phyloP scores from a whole-genome alignment of 2,329 filamentous ascomycete species.

The Apiospora saccharicola region DNA sequence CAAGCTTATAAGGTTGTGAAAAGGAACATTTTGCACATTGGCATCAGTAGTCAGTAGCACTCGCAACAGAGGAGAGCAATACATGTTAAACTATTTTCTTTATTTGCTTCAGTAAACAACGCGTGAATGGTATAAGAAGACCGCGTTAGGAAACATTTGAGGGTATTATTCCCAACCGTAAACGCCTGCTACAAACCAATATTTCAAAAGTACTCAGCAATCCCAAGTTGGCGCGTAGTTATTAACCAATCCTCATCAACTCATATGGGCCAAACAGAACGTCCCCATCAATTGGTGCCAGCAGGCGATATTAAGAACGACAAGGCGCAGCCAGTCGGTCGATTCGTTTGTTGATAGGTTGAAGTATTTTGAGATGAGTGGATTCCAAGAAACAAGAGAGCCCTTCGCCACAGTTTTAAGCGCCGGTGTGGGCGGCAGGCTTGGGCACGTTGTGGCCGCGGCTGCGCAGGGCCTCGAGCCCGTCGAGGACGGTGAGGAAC shows the following conservation, averaged over 20 bases:
- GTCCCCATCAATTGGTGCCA: background rate
- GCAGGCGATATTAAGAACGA: background rate
- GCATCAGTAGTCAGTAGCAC: background rate
- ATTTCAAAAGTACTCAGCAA: background rate
- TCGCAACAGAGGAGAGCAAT: background rate
- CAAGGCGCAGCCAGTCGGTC: background rate
- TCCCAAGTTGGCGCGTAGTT: background rate
- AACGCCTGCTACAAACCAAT: conserved; percentile 9
- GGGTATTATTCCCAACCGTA: conserved; percentile 23
- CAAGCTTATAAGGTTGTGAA: background rate
- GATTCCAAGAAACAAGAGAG: background rate
- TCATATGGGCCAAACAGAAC: too few relatives aligned
- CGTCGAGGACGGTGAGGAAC: conserved; percentile 56
- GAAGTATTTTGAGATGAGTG: background rate
- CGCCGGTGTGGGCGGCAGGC: conserved; percentile 38
- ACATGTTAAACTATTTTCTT: background rate
- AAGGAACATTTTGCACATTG: background rate
- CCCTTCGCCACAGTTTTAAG: conserved; percentile 28
- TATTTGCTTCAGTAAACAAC: background rate
- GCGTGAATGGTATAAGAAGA: too few relatives aligned
- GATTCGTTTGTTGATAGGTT: background rate
- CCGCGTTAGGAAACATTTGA: background rate
- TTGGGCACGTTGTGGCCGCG: conserved; percentile 44
- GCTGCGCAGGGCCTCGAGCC: conserved; percentile 51
- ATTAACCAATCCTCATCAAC: background rate